Conservation (phyloP, 371 early-diverging fungal genomes). For the Apophysomyces trapeziformis region DNA sequence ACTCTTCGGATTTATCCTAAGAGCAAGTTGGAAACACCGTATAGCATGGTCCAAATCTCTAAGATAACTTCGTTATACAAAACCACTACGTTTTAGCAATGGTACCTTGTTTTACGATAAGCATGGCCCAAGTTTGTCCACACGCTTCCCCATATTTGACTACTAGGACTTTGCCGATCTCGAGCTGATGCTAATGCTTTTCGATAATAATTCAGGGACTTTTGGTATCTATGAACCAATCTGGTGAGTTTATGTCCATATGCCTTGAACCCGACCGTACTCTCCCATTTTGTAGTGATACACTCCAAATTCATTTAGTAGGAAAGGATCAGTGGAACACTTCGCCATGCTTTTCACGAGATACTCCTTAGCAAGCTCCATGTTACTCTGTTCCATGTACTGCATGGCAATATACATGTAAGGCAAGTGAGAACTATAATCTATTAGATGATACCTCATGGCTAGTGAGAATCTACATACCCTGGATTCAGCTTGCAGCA, state of each 20-base stretch:
- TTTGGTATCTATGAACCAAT: slow-evolving; percentile 43
- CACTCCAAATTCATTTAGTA: slow-evolving; percentile 74
- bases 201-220: slow-evolving; percentile 57
- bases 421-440: slow-evolving; percentile 67
- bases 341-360: slow-evolving; percentile 54
- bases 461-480: slow-evolving; percentile 39
- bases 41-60: slow-evolving; percentile 58
- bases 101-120: slow-evolving; percentile 65
- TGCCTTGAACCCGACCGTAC: slow-evolving; percentile 35
- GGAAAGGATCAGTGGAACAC: slow-evolving; percentile 64
- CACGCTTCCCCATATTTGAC: slow-evolving; percentile 59
- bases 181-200: slow-evolving; percentile 57
- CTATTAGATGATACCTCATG: neutral
- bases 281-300: slow-evolving; percentile 57
- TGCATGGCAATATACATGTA: slow-evolving; percentile 78
- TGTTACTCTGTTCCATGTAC: slow-evolving; percentile 62
- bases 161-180: slow-evolving; percentile 38
- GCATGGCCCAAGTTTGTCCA: slow-evolving; percentile 77
- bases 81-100: neutral
- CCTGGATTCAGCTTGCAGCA: slow-evolving; percentile 67
- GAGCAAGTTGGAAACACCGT: slow-evolving; percentile 51
- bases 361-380: slow-evolving; percentile 60
- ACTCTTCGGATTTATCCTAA: slow-evolving; percentile 38
- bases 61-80: neutral
- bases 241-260: neutral